Base-by-base conservation (phyloP, 305 asterid genomes). In the Andrographis paniculata region DNA sequence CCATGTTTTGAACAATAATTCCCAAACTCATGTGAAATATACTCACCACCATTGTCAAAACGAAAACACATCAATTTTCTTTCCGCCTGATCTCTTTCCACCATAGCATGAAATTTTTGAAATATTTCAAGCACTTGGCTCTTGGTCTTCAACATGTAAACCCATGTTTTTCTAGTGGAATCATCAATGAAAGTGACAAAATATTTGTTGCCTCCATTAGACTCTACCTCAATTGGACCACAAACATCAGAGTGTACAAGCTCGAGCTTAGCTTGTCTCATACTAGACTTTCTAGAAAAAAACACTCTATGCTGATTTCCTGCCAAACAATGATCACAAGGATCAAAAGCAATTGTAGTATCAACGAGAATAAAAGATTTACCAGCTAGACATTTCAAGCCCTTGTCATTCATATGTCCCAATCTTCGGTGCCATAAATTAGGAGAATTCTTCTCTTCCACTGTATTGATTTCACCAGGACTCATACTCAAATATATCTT, bases 121-220 rank as follows among this genome's bases (percentile, higher is more conserved):
- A 7, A 41, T n/a, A 9, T n/a, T 9, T 41, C 17, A 14, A 41
- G 16, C 45, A 41, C 45, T 19, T 41, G 45, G 19, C 33, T 41
- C 45, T 41, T 41, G 20, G 17, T 41, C 45, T 19, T 6, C 45
- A 41, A 41, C 45, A 41, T 16, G 19, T 41, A 41, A n/a, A 41
- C 45, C 17, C 2, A 41, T 10, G 17, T 41, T 19, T 7, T 41
- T 6, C 45, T 27, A 27, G 45, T 7, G 45, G 19, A 16, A 41
- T 41, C 45, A 41, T 41, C 45, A 41, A 41, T 41, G 45, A 41
- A 41, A 18, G 45, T 41, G 20, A 14, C 20, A 41, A 41, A 41
- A 41, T 41, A 41, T 41, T 41, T 41, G 19, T 14, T 41, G 45
- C 45, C 45, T 11, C 14, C 45, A 5, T n/a, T 16, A 41, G 8